Percentiles rank a stretch among this genome's conserved stretches.
phyloP scores from a whole-genome alignment of 768 basidiomycete species.

The Termitomyces heimii region DNA sequence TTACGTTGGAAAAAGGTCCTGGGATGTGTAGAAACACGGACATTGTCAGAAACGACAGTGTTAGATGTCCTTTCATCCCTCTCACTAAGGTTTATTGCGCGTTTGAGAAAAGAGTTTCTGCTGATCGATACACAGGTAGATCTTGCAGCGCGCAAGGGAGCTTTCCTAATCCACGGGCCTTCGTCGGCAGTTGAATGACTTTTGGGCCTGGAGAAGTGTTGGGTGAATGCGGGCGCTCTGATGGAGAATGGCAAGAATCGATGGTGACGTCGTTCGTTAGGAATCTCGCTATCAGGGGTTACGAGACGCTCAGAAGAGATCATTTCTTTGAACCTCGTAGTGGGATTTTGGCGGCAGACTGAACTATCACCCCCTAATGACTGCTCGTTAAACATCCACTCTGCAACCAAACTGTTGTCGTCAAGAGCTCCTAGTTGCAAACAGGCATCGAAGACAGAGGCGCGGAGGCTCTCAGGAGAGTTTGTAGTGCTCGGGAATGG shows the following conservation, averaged over 20 bases:
- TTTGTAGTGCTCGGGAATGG: background rate
- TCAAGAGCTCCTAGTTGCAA: slow-evolving; percentile 26
- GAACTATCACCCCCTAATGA: background rate
- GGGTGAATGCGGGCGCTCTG: slow-evolving; percentile 2
- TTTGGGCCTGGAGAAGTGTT: background rate
- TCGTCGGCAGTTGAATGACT: background rate
- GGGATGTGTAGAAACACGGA: slow-evolving; percentile 6
- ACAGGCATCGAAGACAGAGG: slow-evolving; percentile 27
- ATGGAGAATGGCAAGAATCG: slow-evolving; percentile 5
- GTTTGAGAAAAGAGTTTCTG: slow-evolving; percentile 10
- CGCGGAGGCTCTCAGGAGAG: slow-evolving; percentile 9
- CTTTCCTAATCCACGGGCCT: background rate
- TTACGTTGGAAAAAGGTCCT: slow-evolving; percentile 9
- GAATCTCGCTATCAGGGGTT: background rate
- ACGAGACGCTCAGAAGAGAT: slow-evolving; percentile 5
- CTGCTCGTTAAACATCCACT: slow-evolving; percentile 27
- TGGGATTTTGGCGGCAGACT: background rate
- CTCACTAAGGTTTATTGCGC: background rate
- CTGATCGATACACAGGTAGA: slow-evolving; percentile 3
- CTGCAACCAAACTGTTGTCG: slow-evolving; percentile 22
- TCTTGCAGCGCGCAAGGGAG: background rate
- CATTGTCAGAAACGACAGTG: background rate
- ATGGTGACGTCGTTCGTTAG: background rate
- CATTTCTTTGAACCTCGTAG: slow-evolving; percentile 14
- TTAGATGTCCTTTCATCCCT: background rate